These are phyloP conservation scores for Daldinia grandis DNA, from an alignment of 495 filamentous ascomycete species.

Conservation along the genomic window DNA sequence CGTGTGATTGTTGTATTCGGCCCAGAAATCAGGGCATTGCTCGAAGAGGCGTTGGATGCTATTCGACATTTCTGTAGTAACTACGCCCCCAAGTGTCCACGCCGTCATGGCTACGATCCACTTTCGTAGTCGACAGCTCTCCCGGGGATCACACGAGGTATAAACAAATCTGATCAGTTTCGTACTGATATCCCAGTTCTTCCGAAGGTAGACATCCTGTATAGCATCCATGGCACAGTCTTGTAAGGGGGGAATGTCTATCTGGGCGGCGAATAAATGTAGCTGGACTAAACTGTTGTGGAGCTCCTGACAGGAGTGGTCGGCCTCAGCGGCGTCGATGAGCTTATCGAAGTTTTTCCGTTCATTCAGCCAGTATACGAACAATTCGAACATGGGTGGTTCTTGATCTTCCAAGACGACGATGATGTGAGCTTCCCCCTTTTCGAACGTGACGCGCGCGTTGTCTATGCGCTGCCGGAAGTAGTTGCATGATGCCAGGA, in stretches of 20 bases:
- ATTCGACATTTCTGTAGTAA: slow-evolving; percentile 34
- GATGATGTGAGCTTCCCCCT: slow-evolving; percentile 40
- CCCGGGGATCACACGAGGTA: slow-evolving; percentile 52
- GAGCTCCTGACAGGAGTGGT: slow-evolving; percentile 43
- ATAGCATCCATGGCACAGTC: slow-evolving; percentile 59
- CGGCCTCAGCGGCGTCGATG: slow-evolving; percentile 49
- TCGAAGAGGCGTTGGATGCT: slow-evolving; percentile 50
- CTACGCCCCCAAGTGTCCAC: slow-evolving; percentile 49
- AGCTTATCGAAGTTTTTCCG: slow-evolving; percentile 47
- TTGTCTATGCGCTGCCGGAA: slow-evolving; percentile 52
- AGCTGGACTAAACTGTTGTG: slow-evolving; percentile 55
- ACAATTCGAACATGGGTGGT: slow-evolving; percentile 58
- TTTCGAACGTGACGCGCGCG: slow-evolving; percentile 35
- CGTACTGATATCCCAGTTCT: slow-evolving; percentile 58
- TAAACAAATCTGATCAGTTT: slow-evolving; percentile 56
- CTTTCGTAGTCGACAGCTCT: slow-evolving; percentile 53
- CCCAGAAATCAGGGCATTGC: slow-evolving; percentile 47
- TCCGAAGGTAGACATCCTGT: slow-evolving; percentile 59
- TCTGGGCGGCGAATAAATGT: slow-evolving; percentile 57
- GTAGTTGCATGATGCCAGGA: slow-evolving; percentile 51
- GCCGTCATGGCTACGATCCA: slow-evolving; percentile 62
- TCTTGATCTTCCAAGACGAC: slow-evolving; percentile 53
- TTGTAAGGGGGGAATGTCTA: slow-evolving; percentile 52
- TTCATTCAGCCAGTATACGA: slow-evolving; percentile 56
- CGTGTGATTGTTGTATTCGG: slow-evolving; percentile 55